phyloP scores from a whole-genome alignment of 169 alveolate species.

The Sarcocystis neurona region DNA sequence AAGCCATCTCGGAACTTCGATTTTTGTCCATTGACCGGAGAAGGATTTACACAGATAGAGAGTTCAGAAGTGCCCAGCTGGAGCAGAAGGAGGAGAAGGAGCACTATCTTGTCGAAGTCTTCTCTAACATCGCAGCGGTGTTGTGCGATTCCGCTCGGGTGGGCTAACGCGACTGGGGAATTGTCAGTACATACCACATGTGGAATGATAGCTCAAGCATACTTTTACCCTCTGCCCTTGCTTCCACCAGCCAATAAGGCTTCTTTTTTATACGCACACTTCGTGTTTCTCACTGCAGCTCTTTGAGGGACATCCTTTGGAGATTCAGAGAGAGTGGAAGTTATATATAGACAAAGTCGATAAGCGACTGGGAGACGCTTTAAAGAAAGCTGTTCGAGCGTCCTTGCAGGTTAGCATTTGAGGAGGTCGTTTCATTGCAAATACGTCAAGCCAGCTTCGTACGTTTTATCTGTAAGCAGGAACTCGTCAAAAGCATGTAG shows the following conservation, averaged over 20 bases:
- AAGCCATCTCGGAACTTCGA: conserved; percentile 69
- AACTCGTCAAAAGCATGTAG: no score
- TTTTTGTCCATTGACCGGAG: conserved; percentile 78
- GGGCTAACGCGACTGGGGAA: not conserved
- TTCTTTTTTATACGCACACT: no score
- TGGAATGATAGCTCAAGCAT: no score
- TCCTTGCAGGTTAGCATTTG: conserved; percentile 76
- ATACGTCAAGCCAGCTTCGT: no score
- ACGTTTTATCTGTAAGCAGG: no score
- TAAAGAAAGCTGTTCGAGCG: conserved; percentile 81
- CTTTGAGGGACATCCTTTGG: conserved; percentile 74
- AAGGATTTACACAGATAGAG: conserved; percentile 75
- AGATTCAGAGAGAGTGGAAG: conserved; percentile 74
- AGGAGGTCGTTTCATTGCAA: no score
- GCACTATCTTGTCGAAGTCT: conserved; percentile 39
- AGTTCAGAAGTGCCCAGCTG: conserved; percentile 80
- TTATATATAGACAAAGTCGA: conserved; percentile 35
- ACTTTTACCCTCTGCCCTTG: no score
- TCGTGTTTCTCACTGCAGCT: conserved; percentile 55
- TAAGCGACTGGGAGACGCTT: conserved; percentile 72
- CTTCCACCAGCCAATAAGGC: no score
- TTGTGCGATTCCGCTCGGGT: conserved; percentile 7
- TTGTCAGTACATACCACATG: no score
- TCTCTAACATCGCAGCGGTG: not conserved
- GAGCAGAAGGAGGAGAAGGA: conserved; percentile 66